Conservation (phyloP, 139 green algal genomes). For the Pleodorina starrii region DNA sequence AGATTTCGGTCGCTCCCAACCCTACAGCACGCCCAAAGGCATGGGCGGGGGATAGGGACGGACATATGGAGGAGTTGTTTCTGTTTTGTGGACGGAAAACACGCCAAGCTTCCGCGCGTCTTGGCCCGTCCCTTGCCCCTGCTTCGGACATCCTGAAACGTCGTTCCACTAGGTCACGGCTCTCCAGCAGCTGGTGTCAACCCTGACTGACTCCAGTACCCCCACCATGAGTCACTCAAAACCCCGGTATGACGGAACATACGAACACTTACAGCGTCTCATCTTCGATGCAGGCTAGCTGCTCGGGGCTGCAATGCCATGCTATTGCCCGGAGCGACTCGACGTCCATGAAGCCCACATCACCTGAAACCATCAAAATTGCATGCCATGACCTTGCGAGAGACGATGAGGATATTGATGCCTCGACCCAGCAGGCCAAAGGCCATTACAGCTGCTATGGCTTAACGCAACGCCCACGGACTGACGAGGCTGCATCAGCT, state of each 20-base stretch:
- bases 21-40: background rate
- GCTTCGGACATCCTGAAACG: too few species aligned
- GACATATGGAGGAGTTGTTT: background rate
- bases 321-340: background rate
- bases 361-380: background rate
- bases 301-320: constrained; percentile 4
- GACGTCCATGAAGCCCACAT: constrained; percentile 10
- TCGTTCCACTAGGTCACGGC: too few species aligned
- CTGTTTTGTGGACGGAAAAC: background rate
- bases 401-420: background rate
- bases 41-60: background rate
- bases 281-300: constrained; percentile 24
- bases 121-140: background rate
- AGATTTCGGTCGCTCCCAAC: constrained; percentile 4
- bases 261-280: constrained; percentile 9
- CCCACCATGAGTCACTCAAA: background rate
- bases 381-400: background rate
- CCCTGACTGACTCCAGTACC: background rate
- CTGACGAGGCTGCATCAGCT: background rate
- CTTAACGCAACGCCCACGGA: background rate
- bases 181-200: background rate
- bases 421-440: too few species aligned
- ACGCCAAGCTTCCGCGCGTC: background rate
- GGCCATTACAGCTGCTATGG: too few species aligned
- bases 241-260: background rate